phyloP scores from a whole-genome alignment of 306 rosid species.

The Citrullus colocynthis region DNA sequence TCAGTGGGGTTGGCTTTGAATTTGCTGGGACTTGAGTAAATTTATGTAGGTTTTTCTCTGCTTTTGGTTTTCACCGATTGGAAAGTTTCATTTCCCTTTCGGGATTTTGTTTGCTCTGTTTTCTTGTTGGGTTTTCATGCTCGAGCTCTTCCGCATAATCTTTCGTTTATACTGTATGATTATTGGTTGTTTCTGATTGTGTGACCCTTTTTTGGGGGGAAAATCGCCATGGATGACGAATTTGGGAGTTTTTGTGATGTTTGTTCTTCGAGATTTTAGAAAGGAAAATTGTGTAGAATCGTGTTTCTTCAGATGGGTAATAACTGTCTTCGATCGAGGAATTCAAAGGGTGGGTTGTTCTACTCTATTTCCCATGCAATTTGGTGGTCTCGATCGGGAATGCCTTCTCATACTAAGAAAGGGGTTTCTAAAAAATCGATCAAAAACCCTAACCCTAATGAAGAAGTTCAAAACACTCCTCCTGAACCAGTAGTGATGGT shows the following conservation, averaged over 20 bases:
- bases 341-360: slow-evolving; percentile 14
- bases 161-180: neutral
- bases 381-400: slow-evolving; percentile 33
- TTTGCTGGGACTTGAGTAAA: neutral
- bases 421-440: neutral
- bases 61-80: neutral
- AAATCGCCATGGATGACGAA: neutral
- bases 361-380: slow-evolving; percentile 18
- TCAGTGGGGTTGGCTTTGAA: neutral
- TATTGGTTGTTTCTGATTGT: neutral
- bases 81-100: neutral
- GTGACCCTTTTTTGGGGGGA: neutral
- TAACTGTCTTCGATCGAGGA: slow-evolving; percentile 40
- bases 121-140: neutral
- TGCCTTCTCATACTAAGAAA: neutral
- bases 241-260: neutral
- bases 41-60: neutral
- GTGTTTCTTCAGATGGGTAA: slow-evolving; percentile 60
- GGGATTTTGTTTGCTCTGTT: neutral
- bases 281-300: neutral
- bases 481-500: slow-evolving; percentile 41
- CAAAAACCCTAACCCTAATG: slow-evolving; percentile 3
- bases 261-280: neutral
- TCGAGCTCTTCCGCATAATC: neutral
- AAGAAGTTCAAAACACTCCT: slow-evolving; percentile 24